Base-by-base conservation (phyloP, 805 yeast genomes). In the Saturnispora zaruensis region DNA sequence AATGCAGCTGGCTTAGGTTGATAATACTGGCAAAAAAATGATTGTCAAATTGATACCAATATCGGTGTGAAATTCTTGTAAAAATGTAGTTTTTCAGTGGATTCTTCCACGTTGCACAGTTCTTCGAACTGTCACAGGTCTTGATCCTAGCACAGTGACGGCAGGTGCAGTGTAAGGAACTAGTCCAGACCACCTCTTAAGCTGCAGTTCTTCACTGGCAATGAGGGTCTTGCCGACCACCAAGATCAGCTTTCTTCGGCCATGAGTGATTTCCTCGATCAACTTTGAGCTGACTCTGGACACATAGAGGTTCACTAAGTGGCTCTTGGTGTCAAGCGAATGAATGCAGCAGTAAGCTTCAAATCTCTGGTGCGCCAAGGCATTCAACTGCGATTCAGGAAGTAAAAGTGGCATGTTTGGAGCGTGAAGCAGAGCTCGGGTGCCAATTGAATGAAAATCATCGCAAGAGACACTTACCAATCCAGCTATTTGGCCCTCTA, bases 151-250 rank as follows among this genome's bases (percentile, higher is more conserved):
- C 46, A 67, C 70, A 8, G 66, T 70, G 33, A 52, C 44, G 33
- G 67, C 71, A 49, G 71, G 70, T 14, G 70, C 67, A 6, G 71
- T 66, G 57, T 73, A 73, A 0, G 78, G 77, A 6, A 50, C 41
- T 49, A 55, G 2, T 50, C 40, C 16, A 32, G 48, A 9, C 51
- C 52, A 45, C 14, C 38, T 16, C 5, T 20, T 32, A 37, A 28
- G 44, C 40, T 46, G 53, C 1, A 67, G 51, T 51, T 70, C 73
- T 53, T 68, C 70, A 0, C 74, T 60, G 0, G 96, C 93, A 2
- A 83, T 65, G 45, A 81, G 87, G 0, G 85, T 78, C 41, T 78
- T 75, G 1, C 87, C 89, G 53, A 84, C 74, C 1, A 77, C 71
- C 2, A 86, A 49, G 0, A 84, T 53, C 48, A 66, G 11, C 54